A percentile compares a stretch with the other conserved stretches of the same genome.
Evolutionary conservation across 305 asterid species (phyloP).

Genomic region (Fraxinus dipetala): DNA sequence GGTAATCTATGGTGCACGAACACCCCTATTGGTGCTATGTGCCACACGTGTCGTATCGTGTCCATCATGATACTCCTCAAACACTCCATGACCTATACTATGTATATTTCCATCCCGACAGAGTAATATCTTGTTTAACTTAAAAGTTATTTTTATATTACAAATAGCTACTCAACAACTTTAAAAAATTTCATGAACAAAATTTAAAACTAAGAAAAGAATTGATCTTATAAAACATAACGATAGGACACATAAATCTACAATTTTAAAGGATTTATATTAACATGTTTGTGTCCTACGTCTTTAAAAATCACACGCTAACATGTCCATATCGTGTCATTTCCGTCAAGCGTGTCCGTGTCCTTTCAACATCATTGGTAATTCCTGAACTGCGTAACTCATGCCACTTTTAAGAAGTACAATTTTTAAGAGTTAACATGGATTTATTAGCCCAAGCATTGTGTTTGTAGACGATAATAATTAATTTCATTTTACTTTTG

Average conservation of each 20-base stretch:
- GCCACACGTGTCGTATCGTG: background rate
- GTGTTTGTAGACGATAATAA: background rate
- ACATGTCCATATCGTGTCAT: background rate
- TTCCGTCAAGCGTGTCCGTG: background rate
- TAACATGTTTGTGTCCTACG: background rate
- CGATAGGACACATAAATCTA: background rate
- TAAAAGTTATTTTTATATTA: too few species aligned
- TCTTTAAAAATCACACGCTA: background rate
- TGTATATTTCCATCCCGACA: background rate
- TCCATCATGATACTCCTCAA: background rate
- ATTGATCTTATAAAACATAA: background rate
- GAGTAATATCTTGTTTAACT: background rate
- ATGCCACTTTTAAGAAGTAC: background rate
- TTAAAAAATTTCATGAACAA: background rate
- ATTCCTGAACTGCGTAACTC: background rate
- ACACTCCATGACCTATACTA: background rate
- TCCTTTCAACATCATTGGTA: background rate
- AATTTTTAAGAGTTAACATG: slow-evolving; percentile 4
- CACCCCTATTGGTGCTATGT: background rate
- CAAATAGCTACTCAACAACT: background rate
- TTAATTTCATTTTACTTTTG: background rate
- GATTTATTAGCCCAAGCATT: slow-evolving; percentile 2
- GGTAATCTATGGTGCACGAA: background rate
- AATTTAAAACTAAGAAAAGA: background rate
- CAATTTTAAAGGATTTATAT: background rate